Percentiles rank a stretch among this genome's conserved stretches.
phyloP scores from a whole-genome alignment of 2,329 filamentous ascomycete species.

The Cladorrhinum sp. region DNA sequence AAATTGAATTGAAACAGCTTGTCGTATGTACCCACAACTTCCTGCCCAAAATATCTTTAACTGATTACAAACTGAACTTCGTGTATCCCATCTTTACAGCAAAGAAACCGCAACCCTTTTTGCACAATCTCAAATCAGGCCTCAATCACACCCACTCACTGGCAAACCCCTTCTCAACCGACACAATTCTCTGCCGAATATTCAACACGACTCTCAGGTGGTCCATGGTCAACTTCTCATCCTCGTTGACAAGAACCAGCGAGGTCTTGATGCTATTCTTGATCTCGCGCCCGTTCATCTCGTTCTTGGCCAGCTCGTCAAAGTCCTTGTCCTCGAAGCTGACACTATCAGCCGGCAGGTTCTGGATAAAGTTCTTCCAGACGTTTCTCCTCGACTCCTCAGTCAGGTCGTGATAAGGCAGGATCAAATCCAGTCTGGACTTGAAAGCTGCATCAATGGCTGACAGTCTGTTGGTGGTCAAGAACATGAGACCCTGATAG shows the following conservation, averaged over 20 bases:
- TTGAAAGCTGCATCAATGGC: constrained; percentile 37
- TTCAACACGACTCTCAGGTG: not conserved
- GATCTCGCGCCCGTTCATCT: constrained; percentile 39
- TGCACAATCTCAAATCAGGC: no score
- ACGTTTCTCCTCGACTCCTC: constrained; percentile 23
- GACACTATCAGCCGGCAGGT: constrained; percentile 7
- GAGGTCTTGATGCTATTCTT: constrained; percentile 30
- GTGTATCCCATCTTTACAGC: no score
- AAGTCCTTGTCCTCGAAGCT: constrained; percentile 11
- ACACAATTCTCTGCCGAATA: not conserved
- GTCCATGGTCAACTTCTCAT: not conserved
- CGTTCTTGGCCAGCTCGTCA: constrained; percentile 29
- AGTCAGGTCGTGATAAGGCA: constrained; percentile 22
- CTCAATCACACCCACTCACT: not conserved
- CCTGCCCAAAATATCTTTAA: no score
- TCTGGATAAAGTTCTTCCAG: constrained; percentile 29
- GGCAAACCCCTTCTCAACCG: not conserved
- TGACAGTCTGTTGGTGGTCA: constrained; percentile 33
- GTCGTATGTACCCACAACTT: no score
- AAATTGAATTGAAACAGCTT: no score
- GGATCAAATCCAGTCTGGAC: constrained; percentile 19
- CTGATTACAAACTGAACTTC: no score
- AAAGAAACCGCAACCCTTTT: no score
- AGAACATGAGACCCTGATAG: constrained; percentile 29
- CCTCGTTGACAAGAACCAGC: constrained; percentile 16